Percentiles rank a stretch among this genome's conserved stretches.
These are phyloP conservation scores for Cetradonia linearis DNA, from an alignment of 495 filamentous ascomycete genomes.

Conservation along the genomic window DNA sequence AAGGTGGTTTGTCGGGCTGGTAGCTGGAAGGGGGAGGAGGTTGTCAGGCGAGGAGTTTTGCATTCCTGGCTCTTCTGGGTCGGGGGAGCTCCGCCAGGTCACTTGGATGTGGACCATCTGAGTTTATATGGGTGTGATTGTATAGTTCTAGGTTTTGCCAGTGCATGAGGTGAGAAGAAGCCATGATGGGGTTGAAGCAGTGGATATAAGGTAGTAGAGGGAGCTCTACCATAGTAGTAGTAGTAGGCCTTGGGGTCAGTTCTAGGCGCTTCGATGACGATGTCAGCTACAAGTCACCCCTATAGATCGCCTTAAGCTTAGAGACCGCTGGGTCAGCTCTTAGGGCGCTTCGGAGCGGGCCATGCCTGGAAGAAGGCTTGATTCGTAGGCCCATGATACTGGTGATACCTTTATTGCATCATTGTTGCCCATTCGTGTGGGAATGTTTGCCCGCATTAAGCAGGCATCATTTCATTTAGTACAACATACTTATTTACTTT, in stretches of 20 bases:
- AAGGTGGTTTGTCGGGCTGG: constrained; percentile 11
- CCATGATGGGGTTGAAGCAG: not conserved
- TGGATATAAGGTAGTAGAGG: not conserved
- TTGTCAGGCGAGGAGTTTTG: constrained; percentile 14
- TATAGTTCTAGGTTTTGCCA: not conserved
- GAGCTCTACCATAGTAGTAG: too few relatives aligned
- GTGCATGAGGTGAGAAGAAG: not conserved
- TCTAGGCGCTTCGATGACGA: not conserved
- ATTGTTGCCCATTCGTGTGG: not conserved
- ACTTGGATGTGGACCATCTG: constrained; percentile 6
- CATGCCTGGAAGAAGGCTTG: not conserved
- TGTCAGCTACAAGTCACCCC: not conserved
- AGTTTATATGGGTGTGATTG: not conserved
- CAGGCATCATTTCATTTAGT: not conserved
- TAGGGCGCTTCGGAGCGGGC: not conserved
- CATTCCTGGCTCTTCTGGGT: not conserved
- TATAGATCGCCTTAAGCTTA: not conserved
- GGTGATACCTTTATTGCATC: not conserved
- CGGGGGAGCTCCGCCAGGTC: not conserved
- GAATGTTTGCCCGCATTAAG: too few relatives aligned
- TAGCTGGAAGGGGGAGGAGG: constrained; percentile 20
- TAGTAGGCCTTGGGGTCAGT: too few relatives aligned
- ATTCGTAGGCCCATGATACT: too few relatives aligned
- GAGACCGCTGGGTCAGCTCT: not conserved
- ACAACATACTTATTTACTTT: not conserved